Conservation (phyloP, 1,284 basidiomycete species). For the Trametes pubescens region DNA sequence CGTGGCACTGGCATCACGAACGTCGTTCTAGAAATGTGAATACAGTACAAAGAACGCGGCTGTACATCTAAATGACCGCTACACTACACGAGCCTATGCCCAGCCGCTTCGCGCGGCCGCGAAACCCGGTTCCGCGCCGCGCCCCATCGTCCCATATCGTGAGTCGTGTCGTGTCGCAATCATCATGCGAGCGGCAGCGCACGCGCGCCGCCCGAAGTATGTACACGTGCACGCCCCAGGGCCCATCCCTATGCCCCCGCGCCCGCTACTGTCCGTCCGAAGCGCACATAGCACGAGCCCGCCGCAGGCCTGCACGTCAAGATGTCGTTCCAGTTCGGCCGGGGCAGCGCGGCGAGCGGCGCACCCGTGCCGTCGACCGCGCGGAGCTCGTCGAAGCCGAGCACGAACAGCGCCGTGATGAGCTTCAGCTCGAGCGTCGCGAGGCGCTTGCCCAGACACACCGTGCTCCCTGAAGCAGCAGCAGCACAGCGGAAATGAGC, state of each 20-base stretch:
- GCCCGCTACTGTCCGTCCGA: conserved; percentile 26
- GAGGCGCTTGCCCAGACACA: conserved; percentile 74
- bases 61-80: conserved; percentile 16
- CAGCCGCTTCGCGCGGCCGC: conserved; percentile 2
- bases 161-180: conserved; percentile 2
- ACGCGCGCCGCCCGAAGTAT: not conserved
- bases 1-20: not conserved
- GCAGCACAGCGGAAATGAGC: not conserved
- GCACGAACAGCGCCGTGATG: conserved; percentile 66
- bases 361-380: conserved; percentile 61
- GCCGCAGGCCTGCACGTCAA: conserved; percentile 67
- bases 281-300: conserved; percentile 57
- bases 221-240: conserved; percentile 1
- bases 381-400: conserved; percentile 60
- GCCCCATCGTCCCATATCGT: not conserved
- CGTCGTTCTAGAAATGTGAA: conserved; percentile 11
- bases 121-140: not conserved
- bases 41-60: conserved; percentile 14
- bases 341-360: conserved; percentile 53
- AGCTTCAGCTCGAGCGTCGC: conserved; percentile 77
- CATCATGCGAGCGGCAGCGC: not conserved
- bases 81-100: conserved; percentile 3
- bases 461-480: conserved; percentile 60
- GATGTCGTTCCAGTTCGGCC: conserved; percentile 80
- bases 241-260: not conserved